phyloP scores from a whole-genome alignment of 2,329 filamentous ascomycete species.

The Pseudopithomyces chartarum region DNA sequence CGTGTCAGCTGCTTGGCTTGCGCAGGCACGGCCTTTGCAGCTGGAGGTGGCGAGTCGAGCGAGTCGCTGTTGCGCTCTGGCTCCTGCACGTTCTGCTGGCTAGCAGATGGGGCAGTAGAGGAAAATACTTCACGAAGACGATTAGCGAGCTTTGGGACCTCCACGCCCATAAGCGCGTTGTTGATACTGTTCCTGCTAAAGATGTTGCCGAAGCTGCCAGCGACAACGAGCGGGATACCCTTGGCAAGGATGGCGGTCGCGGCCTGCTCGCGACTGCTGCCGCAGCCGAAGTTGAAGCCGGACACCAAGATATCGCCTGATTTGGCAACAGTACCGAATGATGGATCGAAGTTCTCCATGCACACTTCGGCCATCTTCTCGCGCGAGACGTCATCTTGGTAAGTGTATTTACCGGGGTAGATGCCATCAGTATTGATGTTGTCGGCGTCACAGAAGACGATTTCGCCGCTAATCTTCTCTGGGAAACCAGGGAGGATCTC shows the following conservation, averaged over 20 bases:
- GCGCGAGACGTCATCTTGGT: conserved; percentile 78
- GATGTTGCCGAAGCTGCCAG: conserved; percentile 83
- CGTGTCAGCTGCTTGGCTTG: conserved; percentile 66
- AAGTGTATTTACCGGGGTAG: conserved; percentile 90
- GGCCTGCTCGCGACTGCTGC: conserved; percentile 81
- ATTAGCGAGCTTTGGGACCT: conserved; percentile 70
- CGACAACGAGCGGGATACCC: conserved; percentile 77
- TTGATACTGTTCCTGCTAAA: conserved; percentile 81
- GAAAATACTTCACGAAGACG: conserved; percentile 67
- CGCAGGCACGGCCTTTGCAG: conserved; percentile 40
- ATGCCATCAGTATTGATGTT: conserved; percentile 94
- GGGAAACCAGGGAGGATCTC: conserved; percentile 87
- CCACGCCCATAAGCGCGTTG: conserved; percentile 74
- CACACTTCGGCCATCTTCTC: conserved; percentile 87
- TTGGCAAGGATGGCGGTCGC: conserved; percentile 85
- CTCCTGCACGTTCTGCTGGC: conserved; percentile 53
- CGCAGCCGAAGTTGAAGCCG: conserved; percentile 89
- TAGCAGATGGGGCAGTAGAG: conserved; percentile 23
- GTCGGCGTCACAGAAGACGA: conserved; percentile 83
- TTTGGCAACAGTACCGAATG: conserved; percentile 68
- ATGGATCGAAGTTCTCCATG: conserved; percentile 90
- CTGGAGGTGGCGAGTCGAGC: conserved; percentile 55
- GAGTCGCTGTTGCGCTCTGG: conserved; percentile 57
- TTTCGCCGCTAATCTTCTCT: conserved; percentile 80
- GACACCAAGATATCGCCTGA: conserved; percentile 80